Conservation (phyloP, 2,329 filamentous ascomycete species). For the Chaetomiaceae sp. region DNA sequence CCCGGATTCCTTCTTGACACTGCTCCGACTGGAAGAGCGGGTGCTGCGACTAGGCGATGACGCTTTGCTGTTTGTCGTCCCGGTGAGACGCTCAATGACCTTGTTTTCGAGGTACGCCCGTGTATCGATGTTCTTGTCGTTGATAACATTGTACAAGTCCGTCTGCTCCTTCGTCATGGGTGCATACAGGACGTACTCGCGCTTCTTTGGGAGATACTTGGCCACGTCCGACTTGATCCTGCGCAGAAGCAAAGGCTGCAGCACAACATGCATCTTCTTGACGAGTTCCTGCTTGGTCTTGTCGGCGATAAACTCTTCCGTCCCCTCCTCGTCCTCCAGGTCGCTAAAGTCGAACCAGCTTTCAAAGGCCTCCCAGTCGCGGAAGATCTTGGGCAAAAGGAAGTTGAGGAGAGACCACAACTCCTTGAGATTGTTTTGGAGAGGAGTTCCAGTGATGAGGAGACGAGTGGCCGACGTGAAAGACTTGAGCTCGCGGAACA, state of each 20-base stretch:
- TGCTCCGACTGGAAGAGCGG: conserved; percentile 38
- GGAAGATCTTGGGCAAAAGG: conserved; percentile 85
- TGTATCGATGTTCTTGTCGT: conserved; percentile 52
- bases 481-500: conserved; percentile 82
- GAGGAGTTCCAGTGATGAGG: conserved; percentile 87
- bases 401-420: conserved; percentile 95
- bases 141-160: conserved; percentile 71
- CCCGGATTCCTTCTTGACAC: conserved; percentile 23
- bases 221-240: conserved; percentile 93
- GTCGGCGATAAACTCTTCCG: conserved; percentile 74
- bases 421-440: conserved; percentile 94
- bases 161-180: conserved; percentile 88
- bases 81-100: conserved; percentile 59
- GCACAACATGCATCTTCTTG: conserved; percentile 83
- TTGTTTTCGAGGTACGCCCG: conserved; percentile 80
- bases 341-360: conserved; percentile 97
- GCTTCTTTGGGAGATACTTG: conserved; percentile 85
- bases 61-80: conserved; percentile 42
- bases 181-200: conserved; percentile 92
- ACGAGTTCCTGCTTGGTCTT: conserved; percentile 72
- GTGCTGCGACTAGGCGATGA: conserved; percentile 32
- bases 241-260: conserved; percentile 85
- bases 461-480: conserved; percentile 88
- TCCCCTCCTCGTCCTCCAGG: conserved; percentile 74
- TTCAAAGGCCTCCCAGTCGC: conserved; percentile 88